These are phyloP conservation scores for Rhodosporidiobolus odoratus DNA, from an alignment of 768 basidiomycete genomes.

Conservation along the genomic window DNA sequence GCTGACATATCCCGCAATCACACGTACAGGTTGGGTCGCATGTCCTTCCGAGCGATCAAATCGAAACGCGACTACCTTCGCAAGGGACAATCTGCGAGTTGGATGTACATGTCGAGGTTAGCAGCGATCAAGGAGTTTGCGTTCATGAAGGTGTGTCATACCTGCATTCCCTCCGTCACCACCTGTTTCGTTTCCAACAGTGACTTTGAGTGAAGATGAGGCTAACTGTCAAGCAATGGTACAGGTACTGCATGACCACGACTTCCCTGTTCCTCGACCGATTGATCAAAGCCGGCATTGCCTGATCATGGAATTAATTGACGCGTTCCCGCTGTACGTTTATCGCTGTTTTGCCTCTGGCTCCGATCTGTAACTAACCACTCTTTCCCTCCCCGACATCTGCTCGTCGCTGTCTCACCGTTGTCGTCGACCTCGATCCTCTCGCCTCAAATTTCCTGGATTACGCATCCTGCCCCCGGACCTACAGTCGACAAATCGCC, in stretches of 20 bases:
- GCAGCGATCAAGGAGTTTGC: constrained; percentile 97
- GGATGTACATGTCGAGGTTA: constrained; percentile 99
- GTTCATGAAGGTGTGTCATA: constrained; percentile 79
- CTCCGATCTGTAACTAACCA: not conserved
- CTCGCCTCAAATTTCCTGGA: not conserved
- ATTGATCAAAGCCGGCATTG: constrained; percentile 93
- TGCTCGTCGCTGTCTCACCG: not conserved
- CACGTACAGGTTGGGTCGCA: constrained; percentile 72
- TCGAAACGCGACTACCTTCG: constrained; percentile 93
- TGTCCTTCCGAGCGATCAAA: constrained; percentile 95
- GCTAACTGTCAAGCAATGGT: not conserved
- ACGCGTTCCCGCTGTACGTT: constrained; percentile 84
- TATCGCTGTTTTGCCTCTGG: not conserved
- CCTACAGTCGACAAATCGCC: constrained; percentile 79
- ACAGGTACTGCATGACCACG: constrained; percentile 83
- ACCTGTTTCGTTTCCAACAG: too few relatives aligned
- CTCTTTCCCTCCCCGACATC: not conserved
- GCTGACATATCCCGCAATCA: not conserved
- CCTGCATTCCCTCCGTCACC: not conserved
- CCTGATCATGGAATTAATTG: constrained; percentile 91
- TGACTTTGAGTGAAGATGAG: not conserved
- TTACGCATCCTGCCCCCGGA: constrained; percentile 1
- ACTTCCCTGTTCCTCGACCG: constrained; percentile 86
- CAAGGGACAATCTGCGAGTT: constrained; percentile 84
- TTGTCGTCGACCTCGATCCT: not conserved